These are phyloP conservation scores for Geranium rotundifolium DNA, from an alignment of 345 rosid species.

Conservation along the genomic window DNA sequence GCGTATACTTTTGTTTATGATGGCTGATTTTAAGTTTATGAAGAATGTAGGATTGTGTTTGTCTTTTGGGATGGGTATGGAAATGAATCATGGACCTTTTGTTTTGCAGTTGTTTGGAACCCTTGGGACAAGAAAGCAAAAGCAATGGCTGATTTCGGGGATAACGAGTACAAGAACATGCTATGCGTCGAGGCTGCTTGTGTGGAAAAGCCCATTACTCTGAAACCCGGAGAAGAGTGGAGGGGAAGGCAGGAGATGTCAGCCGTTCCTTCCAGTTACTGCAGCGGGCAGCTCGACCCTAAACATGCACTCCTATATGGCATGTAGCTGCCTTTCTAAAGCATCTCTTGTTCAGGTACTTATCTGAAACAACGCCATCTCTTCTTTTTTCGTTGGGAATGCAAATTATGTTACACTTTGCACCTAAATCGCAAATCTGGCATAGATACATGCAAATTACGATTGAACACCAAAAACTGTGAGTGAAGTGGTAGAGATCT, in stretches of 20 bases:
- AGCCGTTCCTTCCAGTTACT: constrained; percentile 35
- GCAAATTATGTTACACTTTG: no score
- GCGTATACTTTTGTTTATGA: background rate
- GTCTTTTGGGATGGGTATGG: no score
- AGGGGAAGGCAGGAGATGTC: constrained; percentile 28
- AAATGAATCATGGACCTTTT: no score
- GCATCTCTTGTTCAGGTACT: background rate
- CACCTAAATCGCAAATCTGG: no score
- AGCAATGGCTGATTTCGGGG: constrained; percentile 29
- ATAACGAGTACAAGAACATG: constrained; percentile 34
- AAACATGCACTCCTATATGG: constrained; percentile 8
- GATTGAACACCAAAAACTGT: no score
- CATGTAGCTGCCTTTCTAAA: background rate
- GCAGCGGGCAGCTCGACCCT: constrained; percentile 43
- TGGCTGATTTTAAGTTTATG: no score
- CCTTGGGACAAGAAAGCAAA: constrained; percentile 41
- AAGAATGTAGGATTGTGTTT: no score
- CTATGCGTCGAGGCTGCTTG: constrained; percentile 33
- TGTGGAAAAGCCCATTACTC: constrained; percentile 27
- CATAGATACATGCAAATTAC: no score
- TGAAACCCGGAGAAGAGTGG: constrained; percentile 42
- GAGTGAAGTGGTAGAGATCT: no score
- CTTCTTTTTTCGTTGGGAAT: no score
- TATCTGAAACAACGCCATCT: no score
- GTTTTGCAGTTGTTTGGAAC: constrained; percentile 30